Evolutionary conservation across 106 monocot genomes (phyloP).

Genomic region (Hemerocallis citrina): DNA sequence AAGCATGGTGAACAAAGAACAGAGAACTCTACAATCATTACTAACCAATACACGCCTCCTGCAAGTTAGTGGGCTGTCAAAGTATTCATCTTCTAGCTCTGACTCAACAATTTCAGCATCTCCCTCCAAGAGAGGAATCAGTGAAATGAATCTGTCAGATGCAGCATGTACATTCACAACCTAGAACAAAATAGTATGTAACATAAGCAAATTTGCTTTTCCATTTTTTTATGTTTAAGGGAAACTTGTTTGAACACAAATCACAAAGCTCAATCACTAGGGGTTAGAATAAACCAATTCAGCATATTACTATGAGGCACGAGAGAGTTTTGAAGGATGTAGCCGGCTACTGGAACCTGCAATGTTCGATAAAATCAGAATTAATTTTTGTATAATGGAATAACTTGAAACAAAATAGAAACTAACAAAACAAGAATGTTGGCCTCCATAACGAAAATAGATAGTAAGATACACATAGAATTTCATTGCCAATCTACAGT

Average conservation of each 20-base stretch:
- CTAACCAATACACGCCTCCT: slow-evolving; percentile 59
- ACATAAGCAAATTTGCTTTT: neutral
- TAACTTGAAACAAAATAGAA: no score
- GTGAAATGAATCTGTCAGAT: slow-evolving; percentile 47
- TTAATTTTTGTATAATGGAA: no score
- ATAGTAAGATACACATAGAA: no score
- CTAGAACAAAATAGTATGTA: slow-evolving; percentile 20
- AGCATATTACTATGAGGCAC: slow-evolving; percentile 77
- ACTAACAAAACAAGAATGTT: no score
- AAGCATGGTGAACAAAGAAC: neutral
- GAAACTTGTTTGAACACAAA: neutral
- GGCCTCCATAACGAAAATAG: no score
- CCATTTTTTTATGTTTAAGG: no score
- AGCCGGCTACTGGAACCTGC: slow-evolving; percentile 55
- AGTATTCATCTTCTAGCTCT: slow-evolving; percentile 55
- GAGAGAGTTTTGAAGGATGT: slow-evolving; percentile 69
- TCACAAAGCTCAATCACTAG: neutral
- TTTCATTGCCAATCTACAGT: no score
- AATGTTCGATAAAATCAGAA: neutral
- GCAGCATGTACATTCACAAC: slow-evolving; percentile 54
- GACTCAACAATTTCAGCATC: slow-evolving; percentile 19
- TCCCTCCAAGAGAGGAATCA: slow-evolving; percentile 37
- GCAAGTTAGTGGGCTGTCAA: slow-evolving; percentile 34
- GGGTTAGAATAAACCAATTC: slow-evolving; percentile 41
- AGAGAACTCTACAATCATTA: neutral